Evolutionary conservation across 306 rosid species (phyloP).

Genomic region (Psophocarpus tetragonolobus): DNA sequence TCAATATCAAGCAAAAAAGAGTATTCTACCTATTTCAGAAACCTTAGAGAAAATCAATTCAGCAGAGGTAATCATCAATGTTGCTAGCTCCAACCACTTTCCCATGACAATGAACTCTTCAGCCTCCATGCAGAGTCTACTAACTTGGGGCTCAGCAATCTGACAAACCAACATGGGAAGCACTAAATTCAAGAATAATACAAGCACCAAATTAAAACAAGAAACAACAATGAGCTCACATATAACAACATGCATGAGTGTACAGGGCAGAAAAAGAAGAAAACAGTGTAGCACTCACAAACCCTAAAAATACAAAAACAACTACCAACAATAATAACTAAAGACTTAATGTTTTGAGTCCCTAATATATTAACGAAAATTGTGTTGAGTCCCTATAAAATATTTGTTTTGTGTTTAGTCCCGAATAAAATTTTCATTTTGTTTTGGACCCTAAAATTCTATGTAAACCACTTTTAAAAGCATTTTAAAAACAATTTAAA

Average conservation of each 20-base stretch:
- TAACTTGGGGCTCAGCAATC: constrained; percentile 88
- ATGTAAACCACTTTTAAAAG: too few species aligned
- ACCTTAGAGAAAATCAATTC: constrained; percentile 88
- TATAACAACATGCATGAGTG: not conserved
- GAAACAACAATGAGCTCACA: not conserved
- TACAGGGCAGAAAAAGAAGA: not conserved
- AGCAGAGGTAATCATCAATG: constrained; percentile 85
- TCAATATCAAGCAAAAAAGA: not conserved
- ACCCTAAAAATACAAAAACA: not conserved
- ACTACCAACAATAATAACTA: not conserved
- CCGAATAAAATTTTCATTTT: too few species aligned
- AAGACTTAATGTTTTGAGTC: too few species aligned
- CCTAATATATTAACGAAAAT: too few species aligned
- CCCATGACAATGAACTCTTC: constrained; percentile 63
- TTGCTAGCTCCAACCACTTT: constrained; percentile 85
- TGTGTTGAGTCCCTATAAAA: too few species aligned
- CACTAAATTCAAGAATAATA: not conserved
- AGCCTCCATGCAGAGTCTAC: constrained; percentile 76
- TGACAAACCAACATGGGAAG: constrained; percentile 34
- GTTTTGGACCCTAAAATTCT: too few species aligned
- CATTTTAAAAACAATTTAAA: too few species aligned
- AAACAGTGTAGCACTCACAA: not conserved
- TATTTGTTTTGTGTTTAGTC: too few species aligned
- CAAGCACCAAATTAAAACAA: not conserved
- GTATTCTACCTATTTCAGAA: constrained; percentile 77